These are phyloP conservation scores for Candida mesenterica DNA, from an alignment of 1,139 yeast species.

Conservation along the genomic window DNA sequence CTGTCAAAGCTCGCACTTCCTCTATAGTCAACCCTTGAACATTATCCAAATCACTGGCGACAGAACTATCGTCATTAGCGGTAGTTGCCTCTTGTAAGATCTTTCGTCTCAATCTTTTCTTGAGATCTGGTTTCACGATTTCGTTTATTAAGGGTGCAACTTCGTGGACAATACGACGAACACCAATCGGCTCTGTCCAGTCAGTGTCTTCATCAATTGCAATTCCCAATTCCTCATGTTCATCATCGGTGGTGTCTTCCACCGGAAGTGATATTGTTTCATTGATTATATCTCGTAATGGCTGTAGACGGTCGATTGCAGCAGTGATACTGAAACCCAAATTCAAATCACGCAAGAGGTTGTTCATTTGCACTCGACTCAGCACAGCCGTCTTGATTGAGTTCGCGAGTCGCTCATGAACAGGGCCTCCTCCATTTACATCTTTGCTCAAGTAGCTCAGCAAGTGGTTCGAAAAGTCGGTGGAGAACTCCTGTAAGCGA, in stretches of 20 bases:
- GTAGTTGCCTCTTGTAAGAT: conserved; percentile 1
- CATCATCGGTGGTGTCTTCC: conserved; percentile 37
- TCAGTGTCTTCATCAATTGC: conserved; percentile 5
- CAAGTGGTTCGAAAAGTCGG: conserved; percentile 31
- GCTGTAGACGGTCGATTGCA: conserved; percentile 58
- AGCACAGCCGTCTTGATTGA: conserved; percentile 40
- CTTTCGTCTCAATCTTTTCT: conserved; percentile 6
- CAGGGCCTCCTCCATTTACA: conserved; percentile 4
- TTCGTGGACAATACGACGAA: conserved; percentile 47
- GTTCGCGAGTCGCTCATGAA: conserved; percentile 19
- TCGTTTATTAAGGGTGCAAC: conserved; percentile 51
- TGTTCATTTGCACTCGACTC: conserved; percentile 47
- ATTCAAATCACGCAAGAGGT: conserved; percentile 49
- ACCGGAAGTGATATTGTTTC: conserved; percentile 51
- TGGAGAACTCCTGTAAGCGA: conserved; percentile 26
- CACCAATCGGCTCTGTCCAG: conserved; percentile 56
- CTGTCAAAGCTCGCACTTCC: conserved; percentile 38
- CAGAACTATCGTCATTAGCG: conserved; percentile 23
- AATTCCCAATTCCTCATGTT: conserved; percentile 16
- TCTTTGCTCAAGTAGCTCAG: conserved; percentile 22
- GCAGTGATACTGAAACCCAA: conserved; percentile 51
- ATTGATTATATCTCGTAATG: conserved; percentile 50
- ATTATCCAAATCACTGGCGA: conserved; percentile 39
- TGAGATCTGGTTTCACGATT: conserved; percentile 46
- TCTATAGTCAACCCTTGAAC: conserved; percentile 36